phyloP scores from a whole-genome alignment of 1,284 basidiomycete species.

The Serendipita sp. region DNA sequence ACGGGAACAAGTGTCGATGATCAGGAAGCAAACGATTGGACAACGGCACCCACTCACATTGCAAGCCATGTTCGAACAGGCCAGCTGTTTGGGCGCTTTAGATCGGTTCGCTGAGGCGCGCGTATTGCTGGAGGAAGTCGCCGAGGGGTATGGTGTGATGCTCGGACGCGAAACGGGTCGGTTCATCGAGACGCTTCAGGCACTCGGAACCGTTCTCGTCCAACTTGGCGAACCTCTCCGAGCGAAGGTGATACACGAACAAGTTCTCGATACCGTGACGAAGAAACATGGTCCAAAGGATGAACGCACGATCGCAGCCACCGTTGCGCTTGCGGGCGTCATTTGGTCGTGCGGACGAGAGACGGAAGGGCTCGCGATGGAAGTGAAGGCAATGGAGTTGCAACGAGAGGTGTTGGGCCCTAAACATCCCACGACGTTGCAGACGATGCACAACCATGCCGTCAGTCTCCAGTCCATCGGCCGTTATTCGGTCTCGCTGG shows the following conservation, averaged over 20 bases:
- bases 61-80: neutral
- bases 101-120: neutral
- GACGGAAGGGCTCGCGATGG: neutral
- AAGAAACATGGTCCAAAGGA: neutral
- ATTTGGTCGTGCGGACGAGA: neutral
- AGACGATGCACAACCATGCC: conserved; percentile 4
- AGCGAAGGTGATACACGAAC: neutral
- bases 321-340: neutral
- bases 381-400: neutral
- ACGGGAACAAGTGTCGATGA: neutral
- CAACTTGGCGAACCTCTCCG: neutral
- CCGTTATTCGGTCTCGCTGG: neutral
- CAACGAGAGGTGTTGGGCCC: neutral
- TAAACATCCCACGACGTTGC: neutral
- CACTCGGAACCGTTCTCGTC: neutral
- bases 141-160: neutral
- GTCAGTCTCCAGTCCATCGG: neutral
- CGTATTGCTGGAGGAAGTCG: neutral
- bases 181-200: conserved; percentile 1
- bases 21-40: neutral
- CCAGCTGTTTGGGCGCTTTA: neutral
- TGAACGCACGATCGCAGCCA: neutral
- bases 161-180: neutral
- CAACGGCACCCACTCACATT: neutral
- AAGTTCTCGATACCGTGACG: neutral